Evolutionary conservation across 163 green algal species (phyloP).

Genomic region (Chloromonas sp.): DNA sequence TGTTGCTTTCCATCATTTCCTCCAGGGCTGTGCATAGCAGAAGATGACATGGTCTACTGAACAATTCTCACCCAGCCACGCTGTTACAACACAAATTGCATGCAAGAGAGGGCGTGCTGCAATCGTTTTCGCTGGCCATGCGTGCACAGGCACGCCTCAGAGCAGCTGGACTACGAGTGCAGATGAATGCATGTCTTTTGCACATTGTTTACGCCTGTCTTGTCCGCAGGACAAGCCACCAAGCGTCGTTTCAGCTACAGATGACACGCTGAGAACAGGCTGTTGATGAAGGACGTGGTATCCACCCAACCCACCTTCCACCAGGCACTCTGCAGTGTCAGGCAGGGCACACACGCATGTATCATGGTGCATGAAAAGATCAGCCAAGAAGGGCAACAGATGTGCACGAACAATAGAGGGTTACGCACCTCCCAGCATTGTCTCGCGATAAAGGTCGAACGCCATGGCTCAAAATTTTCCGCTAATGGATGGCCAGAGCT

Average conservation of each 20-base stretch:
- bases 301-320: constrained; percentile 3
- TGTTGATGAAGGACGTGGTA: too few species aligned
- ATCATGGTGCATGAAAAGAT: neutral
- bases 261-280: too few species aligned
- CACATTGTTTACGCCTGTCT: too few species aligned
- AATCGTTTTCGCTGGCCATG: neutral
- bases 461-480: too few species aligned
- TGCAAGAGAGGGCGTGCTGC: neutral
- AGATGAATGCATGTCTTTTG: too few species aligned
- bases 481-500: too few species aligned
- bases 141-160: neutral
- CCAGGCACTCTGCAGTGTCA: constrained; percentile 11
- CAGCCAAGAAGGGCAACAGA: neutral
- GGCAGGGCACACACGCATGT: neutral
- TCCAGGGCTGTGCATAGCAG: constrained; percentile 18
- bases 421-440: constrained; percentile 11
- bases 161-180: too few species aligned
- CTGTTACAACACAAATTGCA: neutral
- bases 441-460: constrained; percentile 22
- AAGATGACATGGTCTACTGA: neutral
- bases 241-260: too few species aligned
- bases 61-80: neutral
- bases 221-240: too few species aligned
- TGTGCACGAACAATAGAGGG: neutral
- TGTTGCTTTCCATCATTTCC: constrained; percentile 36